These are phyloP conservation scores for Ottelia alismoides DNA, from an alignment of 106 monocot species.

Conservation along the genomic window DNA sequence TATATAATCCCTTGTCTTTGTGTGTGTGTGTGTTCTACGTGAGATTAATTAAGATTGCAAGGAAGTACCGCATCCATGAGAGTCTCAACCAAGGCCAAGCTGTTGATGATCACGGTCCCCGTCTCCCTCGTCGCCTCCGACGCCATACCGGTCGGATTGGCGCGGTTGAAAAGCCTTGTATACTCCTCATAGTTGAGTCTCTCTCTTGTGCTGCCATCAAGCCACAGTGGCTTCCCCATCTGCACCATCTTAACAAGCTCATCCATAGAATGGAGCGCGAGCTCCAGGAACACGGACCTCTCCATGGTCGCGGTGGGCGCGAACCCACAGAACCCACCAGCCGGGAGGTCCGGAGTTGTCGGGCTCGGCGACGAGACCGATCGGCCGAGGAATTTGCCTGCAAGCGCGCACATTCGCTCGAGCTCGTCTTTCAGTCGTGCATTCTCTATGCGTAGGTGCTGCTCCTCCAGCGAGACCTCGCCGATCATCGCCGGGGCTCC, in stretches of 20 bases:
- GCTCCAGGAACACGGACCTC: slow-evolving; percentile 47
- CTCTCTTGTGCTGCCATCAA: slow-evolving; percentile 21
- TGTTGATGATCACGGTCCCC: slow-evolving; percentile 60
- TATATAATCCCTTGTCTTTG: too few species aligned
- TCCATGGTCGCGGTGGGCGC: slow-evolving; percentile 20
- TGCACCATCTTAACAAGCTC: slow-evolving; percentile 84
- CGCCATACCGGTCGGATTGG: slow-evolving; percentile 40
- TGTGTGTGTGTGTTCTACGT: too few species aligned
- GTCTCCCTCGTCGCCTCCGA: slow-evolving; percentile 74
- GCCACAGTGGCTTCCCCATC: slow-evolving; percentile 66
- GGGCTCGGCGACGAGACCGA: slow-evolving; percentile 21
- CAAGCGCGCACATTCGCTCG: slow-evolving; percentile 49
- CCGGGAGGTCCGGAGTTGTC: background rate
- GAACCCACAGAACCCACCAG: background rate
- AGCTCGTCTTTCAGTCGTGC: slow-evolving; percentile 86
- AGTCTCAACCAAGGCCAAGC: slow-evolving; percentile 60
- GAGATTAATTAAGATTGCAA: too few species aligned
- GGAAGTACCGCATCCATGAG: slow-evolving; percentile 96
- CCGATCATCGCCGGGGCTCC: slow-evolving; percentile 70
- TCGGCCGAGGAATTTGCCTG: slow-evolving; percentile 56
- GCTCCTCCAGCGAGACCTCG: slow-evolving; percentile 54
- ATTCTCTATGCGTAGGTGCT: slow-evolving; percentile 78
- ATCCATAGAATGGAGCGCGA: slow-evolving; percentile 70
- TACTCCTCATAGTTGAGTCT: slow-evolving; percentile 57
- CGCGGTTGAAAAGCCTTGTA: slow-evolving; percentile 19